phyloP scores from a whole-genome alignment of 2,329 filamentous ascomycete genomes.

The Fusarium paranaense region DNA sequence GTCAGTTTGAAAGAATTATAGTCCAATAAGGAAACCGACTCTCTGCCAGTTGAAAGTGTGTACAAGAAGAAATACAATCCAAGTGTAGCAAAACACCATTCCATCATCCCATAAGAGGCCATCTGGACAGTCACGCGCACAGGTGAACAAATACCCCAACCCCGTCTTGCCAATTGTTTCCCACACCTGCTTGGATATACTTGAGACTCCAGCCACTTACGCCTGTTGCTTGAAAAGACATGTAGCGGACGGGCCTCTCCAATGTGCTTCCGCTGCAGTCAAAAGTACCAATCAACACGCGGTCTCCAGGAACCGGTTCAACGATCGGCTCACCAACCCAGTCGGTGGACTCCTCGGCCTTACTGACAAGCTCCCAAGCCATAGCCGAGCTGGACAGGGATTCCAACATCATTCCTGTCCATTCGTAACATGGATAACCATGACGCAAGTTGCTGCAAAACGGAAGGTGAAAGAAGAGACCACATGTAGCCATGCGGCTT shows the following conservation, averaged over 20 bases:
- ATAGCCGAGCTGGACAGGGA: slow-evolving; percentile 8
- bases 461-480: slow-evolving; percentile 16
- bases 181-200: slow-evolving; percentile 5
- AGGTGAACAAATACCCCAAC: slow-evolving; percentile 11
- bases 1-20: not conserved
- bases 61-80: slow-evolving; percentile 3
- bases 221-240: slow-evolving; percentile 8
- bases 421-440: slow-evolving; percentile 16
- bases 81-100: not conserved
- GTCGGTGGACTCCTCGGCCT: not conserved
- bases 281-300: slow-evolving; percentile 9
- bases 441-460: slow-evolving; percentile 12
- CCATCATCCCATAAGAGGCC: not conserved
- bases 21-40: not conserved
- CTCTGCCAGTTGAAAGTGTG: not conserved
- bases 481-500: slow-evolving; percentile 4
- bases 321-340: slow-evolving; percentile 1
- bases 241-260: not conserved
- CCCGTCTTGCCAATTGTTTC: slow-evolving; percentile 11
- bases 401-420: slow-evolving; percentile 14
- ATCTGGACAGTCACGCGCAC: not conserved
- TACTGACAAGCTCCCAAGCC: slow-evolving; percentile 9
- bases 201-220: slow-evolving; percentile 11
- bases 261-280: slow-evolving; percentile 2
- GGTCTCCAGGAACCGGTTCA: slow-evolving; percentile 6